Evolutionary conservation across 169 alveolate genomes (phyloP).

Genomic region (Neospora caninum): DNA sequence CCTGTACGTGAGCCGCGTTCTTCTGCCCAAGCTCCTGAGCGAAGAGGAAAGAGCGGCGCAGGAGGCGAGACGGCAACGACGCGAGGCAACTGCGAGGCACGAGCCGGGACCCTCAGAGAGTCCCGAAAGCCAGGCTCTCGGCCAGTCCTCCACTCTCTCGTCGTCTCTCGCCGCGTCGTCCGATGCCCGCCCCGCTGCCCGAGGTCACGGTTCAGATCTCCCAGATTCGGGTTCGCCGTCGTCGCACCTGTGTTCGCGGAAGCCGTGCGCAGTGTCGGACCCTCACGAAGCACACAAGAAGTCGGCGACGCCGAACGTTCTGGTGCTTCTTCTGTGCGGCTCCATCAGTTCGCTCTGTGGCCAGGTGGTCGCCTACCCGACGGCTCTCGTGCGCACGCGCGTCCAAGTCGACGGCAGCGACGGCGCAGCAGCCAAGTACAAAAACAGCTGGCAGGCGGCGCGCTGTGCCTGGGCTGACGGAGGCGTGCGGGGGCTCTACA

Average conservation of each 20-base stretch:
- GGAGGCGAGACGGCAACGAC: neutral
- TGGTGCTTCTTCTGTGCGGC: slow-evolving; percentile 65
- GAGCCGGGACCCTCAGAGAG: too few relatives aligned
- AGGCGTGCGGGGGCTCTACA: slow-evolving; percentile 63
- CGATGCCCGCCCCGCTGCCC: too few relatives aligned
- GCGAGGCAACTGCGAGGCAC: too few relatives aligned
- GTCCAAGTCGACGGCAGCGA: slow-evolving; percentile 73
- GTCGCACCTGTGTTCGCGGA: neutral
- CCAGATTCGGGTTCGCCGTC: neutral
- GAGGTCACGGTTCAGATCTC: too few relatives aligned
- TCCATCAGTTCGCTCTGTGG: slow-evolving; percentile 66
- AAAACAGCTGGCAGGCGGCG: slow-evolving; percentile 55
- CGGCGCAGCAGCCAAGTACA: slow-evolving; percentile 51
- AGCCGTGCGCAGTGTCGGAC: slow-evolving; percentile 11
- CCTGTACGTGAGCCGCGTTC: slow-evolving; percentile 29
- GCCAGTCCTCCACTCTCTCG: too few relatives aligned
- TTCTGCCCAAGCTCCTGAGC: slow-evolving; percentile 16
- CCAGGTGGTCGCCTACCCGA: slow-evolving; percentile 70
- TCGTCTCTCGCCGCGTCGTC: too few relatives aligned
- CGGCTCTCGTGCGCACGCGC: slow-evolving; percentile 72
- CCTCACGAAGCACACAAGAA: slow-evolving; percentile 33
- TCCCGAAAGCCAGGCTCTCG: too few relatives aligned
- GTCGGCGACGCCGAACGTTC: slow-evolving; percentile 4
- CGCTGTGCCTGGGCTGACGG: slow-evolving; percentile 63
- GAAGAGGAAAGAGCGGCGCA: slow-evolving; percentile 8